phyloP scores from a whole-genome alignment of 495 filamentous ascomycete species.

The Penicillium roqueforti region DNA sequence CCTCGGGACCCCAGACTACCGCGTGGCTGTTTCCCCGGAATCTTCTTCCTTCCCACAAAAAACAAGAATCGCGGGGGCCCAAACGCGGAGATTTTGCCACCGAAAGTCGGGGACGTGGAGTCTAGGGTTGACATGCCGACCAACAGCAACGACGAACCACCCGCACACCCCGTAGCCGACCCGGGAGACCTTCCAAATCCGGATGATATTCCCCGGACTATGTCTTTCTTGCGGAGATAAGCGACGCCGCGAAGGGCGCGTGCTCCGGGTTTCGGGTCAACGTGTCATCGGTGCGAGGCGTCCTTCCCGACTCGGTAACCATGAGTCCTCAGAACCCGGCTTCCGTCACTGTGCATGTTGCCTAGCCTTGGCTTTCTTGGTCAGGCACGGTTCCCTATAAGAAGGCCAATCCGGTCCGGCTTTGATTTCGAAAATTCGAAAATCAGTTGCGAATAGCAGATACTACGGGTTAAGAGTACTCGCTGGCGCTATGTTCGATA shows the following conservation, averaged over 20 bases:
- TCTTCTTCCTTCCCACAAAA: slow-evolving; percentile 3
- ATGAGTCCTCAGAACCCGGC: slow-evolving; percentile 1
- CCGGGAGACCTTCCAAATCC: slow-evolving; percentile 1
- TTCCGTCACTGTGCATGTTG: not conserved
- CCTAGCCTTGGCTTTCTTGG: slow-evolving; percentile 2
- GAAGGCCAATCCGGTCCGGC: not conserved
- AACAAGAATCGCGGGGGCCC: slow-evolving; percentile 13
- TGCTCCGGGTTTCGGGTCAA: slow-evolving; percentile 11
- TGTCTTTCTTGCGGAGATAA: slow-evolving; percentile 9
- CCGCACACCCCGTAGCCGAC: not conserved
- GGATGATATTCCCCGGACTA: slow-evolving; percentile 21
- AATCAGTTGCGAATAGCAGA: not conserved
- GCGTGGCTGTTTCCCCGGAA: slow-evolving; percentile 1
- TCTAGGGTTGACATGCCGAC: slow-evolving; percentile 10
- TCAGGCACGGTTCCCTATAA: slow-evolving; percentile 7
- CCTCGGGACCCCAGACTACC: not conserved
- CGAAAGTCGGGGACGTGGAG: slow-evolving; percentile 7
- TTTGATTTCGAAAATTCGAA: not conserved
- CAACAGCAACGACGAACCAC: slow-evolving; percentile 6
- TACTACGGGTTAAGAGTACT: not conserved
- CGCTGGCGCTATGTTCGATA: slow-evolving; percentile 17
- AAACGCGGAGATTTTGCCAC: slow-evolving; percentile 13
- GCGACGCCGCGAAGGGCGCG: not conserved
- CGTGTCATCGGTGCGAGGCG: slow-evolving; percentile 21
- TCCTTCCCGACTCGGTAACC: slow-evolving; percentile 4